phyloP scores from a whole-genome alignment of 2,329 filamentous ascomycete genomes.

The Aulographum hederae region DNA sequence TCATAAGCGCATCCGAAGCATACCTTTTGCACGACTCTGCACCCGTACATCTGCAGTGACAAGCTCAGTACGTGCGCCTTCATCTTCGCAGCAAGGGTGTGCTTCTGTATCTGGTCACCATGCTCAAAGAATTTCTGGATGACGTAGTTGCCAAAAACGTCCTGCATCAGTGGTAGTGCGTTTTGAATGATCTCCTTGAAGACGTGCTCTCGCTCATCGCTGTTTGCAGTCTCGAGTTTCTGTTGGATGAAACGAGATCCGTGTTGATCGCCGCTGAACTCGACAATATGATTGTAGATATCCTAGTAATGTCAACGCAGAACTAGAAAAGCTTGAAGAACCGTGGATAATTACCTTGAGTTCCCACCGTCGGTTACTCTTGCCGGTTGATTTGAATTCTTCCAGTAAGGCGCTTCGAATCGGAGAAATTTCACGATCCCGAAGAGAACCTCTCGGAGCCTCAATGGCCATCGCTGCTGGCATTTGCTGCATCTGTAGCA shows the following conservation, averaged over 20 bases:
- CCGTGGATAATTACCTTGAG: conserved; percentile 38
- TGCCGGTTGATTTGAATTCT: conserved; percentile 60
- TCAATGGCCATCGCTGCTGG: conserved; percentile 19
- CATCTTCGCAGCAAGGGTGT: conserved; percentile 70
- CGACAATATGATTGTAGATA: conserved; percentile 72
- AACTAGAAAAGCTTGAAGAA: not conserved
- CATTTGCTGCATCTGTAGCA: conserved; percentile 16
- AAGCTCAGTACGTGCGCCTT: conserved; percentile 64
- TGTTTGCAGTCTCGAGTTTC: conserved; percentile 82
- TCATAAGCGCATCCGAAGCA: conserved; percentile 2
- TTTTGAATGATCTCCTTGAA: conserved; percentile 79
- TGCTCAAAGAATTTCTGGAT: conserved; percentile 97
- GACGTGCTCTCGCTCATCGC: conserved; percentile 82
- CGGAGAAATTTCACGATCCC: conserved; percentile 40
- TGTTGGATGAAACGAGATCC: conserved; percentile 91
- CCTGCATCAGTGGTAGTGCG: conserved; percentile 75
- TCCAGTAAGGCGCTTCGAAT: conserved; percentile 57
- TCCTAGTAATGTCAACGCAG: conserved; percentile 32
- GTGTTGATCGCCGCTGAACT: conserved; percentile 91
- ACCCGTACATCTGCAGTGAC: conserved; percentile 81
- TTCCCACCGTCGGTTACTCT: conserved; percentile 58
- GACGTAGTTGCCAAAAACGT: conserved; percentile 96
- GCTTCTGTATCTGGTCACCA: conserved; percentile 86
- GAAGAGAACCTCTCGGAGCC: conserved; percentile 26
- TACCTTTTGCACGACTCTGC: conserved; percentile 88